Conservation (phyloP, 2,329 filamentous ascomycete genomes). For the Hypoxylon sp. region DNA sequence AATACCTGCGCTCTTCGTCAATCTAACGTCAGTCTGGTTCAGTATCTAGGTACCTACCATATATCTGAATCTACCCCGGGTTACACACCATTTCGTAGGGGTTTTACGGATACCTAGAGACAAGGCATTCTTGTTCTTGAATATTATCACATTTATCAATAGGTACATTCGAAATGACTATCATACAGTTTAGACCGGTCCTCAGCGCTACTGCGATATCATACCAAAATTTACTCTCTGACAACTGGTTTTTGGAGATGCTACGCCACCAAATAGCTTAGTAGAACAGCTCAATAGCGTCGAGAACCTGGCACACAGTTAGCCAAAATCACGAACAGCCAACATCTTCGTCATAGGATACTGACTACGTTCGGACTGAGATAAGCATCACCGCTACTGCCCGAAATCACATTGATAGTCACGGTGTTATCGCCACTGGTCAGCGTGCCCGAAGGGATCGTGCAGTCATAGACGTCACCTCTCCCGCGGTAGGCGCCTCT, state of each 20-base stretch:
- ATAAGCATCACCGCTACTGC: constrained; percentile 60
- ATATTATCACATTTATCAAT: neutral
- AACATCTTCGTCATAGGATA: constrained; percentile 11
- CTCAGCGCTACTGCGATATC: neutral
- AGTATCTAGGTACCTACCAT: too few relatives aligned
- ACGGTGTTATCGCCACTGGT: constrained; percentile 65
- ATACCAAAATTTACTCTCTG: neutral
- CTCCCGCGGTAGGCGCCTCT: constrained; percentile 68
- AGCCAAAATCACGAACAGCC: constrained; percentile 4
- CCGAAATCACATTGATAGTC: constrained; percentile 63
- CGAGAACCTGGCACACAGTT: constrained; percentile 41
- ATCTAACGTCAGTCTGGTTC: too few relatives aligned
- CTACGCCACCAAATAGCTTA: constrained; percentile 16
- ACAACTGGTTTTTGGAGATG: neutral
- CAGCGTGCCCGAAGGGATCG: constrained; percentile 62
- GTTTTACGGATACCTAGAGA: neutral
- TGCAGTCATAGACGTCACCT: constrained; percentile 67
- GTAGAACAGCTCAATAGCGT: constrained; percentile 50
- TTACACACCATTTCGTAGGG: neutral
- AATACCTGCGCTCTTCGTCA: too few relatives aligned
- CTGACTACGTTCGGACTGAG: constrained; percentile 61
- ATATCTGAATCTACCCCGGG: too few relatives aligned
- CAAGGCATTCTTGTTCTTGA: too few relatives aligned
- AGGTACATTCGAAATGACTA: neutral
- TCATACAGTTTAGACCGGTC: neutral